Evolutionary conservation across 2,329 filamentous ascomycete species (phyloP).

Genomic region (Penicillium olsonii): DNA sequence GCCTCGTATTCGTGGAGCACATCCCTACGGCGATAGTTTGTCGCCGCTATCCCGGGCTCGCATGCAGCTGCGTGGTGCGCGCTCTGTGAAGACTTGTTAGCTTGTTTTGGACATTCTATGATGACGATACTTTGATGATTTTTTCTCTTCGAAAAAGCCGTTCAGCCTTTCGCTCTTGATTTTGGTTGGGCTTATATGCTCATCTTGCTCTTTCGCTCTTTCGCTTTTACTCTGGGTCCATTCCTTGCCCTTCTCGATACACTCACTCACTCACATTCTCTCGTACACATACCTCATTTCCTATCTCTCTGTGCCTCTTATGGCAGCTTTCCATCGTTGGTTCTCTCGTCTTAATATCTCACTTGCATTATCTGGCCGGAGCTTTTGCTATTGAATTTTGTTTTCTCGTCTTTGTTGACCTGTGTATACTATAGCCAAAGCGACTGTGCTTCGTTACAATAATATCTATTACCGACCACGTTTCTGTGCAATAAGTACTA

Average conservation of each 20-base stretch:
- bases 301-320: neutral
- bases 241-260: neutral
- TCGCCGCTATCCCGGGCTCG: conserved; percentile 21
- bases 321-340: neutral
- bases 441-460: neutral
- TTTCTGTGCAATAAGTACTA: no score
- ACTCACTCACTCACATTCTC: neutral
- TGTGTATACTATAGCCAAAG: neutral
- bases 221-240: neutral
- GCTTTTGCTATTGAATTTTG: conserved; percentile 2
- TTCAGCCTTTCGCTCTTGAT: conserved; percentile 2
- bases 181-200: no score
- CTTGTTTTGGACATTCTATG: conserved; percentile 5
- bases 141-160: conserved; percentile 11
- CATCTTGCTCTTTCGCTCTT: conserved; percentile 2
- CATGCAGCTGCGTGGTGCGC: conserved; percentile 23
- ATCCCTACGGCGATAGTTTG: conserved; percentile 16
- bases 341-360: conserved; percentile 2
- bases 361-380: conserved; percentile 12
- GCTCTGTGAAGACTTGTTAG: conserved; percentile 31
- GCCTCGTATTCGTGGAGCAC: conserved; percentile 19
- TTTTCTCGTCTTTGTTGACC: conserved; percentile 4
- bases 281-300: neutral
- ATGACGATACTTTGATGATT: conserved; percentile 24
- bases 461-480: no score